Percentiles rank a stretch among this genome's conserved stretches.
These are phyloP conservation scores for Paradendryphiella salina DNA, from an alignment of 2,329 filamentous ascomycete genomes.

Conservation along the genomic window DNA sequence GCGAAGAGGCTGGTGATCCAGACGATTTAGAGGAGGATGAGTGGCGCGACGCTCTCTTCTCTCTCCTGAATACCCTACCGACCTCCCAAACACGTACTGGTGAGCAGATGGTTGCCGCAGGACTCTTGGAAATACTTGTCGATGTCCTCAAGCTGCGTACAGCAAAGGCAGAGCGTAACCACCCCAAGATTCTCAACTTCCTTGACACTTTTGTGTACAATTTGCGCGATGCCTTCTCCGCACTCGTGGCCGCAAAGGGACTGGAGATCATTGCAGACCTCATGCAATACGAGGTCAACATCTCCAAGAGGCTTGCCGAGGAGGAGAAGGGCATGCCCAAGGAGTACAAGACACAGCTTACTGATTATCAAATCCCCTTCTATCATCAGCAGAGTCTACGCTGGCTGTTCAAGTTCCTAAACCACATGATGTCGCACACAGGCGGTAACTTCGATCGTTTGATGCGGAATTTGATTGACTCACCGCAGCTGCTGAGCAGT, in stretches of 20 bases:
- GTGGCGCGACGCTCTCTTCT: conserved; percentile 89
- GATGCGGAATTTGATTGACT: conserved; percentile 91
- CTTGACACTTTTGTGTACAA: conserved; percentile 86
- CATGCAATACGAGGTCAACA: conserved; percentile 75
- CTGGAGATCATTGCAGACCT: conserved; percentile 90
- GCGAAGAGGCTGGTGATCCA: conserved; percentile 53
- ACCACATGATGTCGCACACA: conserved; percentile 87
- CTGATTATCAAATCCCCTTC: conserved; percentile 92
- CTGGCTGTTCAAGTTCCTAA: conserved; percentile 93
- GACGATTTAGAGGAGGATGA: conserved; percentile 73
- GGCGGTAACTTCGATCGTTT: conserved; percentile 85
- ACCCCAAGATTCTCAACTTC: conserved; percentile 82
- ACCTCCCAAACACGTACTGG: conserved; percentile 72
- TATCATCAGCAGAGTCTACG: conserved; percentile 92
- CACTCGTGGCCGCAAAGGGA: conserved; percentile 78
- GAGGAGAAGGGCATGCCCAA: conserved; percentile 71
- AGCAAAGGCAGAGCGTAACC: conserved; percentile 76
- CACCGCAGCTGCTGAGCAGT: conserved; percentile 77
- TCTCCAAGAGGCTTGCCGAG: conserved; percentile 67
- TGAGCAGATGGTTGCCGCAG: conserved; percentile 82
- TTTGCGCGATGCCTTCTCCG: conserved; percentile 80
- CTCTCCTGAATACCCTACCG: conserved; percentile 80
- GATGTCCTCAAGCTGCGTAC: conserved; percentile 86
- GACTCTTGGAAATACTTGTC: conserved; percentile 85
- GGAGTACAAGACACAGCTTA: conserved; percentile 74